phyloP scores from a whole-genome alignment of 257 asterid genomes.

The Plectranthus barbatus region DNA sequence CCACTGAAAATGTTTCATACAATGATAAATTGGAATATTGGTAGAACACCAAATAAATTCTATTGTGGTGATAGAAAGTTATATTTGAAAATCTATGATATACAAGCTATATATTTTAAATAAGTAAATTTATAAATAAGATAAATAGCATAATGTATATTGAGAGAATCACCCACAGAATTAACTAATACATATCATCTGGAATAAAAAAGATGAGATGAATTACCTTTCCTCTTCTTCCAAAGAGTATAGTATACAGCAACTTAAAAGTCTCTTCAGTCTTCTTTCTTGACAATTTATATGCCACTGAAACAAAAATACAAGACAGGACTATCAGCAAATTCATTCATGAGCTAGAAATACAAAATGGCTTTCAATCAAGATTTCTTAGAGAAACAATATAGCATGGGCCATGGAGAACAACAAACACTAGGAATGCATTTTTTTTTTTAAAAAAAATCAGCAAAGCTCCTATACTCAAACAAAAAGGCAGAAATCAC shows the following conservation, averaged over 20 bases:
- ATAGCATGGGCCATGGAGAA: too few relatives aligned
- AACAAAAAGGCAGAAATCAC: background rate
- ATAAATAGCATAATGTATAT: background rate
- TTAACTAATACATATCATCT: background rate
- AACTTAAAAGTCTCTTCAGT: conserved; percentile 68
- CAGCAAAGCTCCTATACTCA: background rate
- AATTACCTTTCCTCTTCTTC: conserved; percentile 90
- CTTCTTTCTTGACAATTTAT: conserved; percentile 74
- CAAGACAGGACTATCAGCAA: conserved; percentile 7
- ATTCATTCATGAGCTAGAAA: conserved; percentile 4
- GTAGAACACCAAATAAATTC: background rate
- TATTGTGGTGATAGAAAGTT: background rate
- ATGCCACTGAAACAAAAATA: conserved; percentile 56
- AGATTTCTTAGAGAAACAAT: too few relatives aligned
- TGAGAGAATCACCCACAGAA: background rate
- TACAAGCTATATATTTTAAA: background rate
- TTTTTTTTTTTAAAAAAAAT: background rate
- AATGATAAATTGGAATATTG: background rate
- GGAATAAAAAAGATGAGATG: conserved; percentile 1
- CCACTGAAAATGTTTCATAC: background rate
- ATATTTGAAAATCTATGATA: background rate
- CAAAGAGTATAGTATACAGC: conserved; percentile 70
- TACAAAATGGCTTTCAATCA: background rate
- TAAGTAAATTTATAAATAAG: background rate
- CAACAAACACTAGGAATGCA: too few relatives aligned